phyloP scores from a whole-genome alignment of 2,329 filamentous ascomycete species.

The Teratosphaeria viscida region DNA sequence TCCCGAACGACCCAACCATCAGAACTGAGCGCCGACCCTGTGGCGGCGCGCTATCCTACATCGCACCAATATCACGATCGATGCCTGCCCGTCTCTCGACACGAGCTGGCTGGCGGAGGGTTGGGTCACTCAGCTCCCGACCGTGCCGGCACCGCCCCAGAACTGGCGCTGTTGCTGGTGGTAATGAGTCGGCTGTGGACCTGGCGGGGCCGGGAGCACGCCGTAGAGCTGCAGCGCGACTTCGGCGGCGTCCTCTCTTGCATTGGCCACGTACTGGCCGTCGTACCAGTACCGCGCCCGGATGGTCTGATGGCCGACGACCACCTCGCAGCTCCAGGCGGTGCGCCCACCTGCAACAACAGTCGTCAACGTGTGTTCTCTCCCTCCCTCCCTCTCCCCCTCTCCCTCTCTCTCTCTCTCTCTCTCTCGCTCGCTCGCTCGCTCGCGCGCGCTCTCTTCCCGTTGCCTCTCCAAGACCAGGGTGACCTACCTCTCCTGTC shows the following conservation, averaged over 20 bases:
- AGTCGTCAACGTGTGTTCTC: background rate
- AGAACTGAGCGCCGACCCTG: background rate
- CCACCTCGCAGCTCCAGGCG: conserved; percentile 77
- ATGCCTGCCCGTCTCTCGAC: background rate
- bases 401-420: too few relatives aligned
- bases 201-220: conserved; percentile 16
- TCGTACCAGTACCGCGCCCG: conserved; percentile 86
- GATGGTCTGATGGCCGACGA: conserved; percentile 54
- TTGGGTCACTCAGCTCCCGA: background rate
- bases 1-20: background rate
- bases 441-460: too few relatives aligned
- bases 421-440: too few relatives aligned
- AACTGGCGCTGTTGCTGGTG: conserved; percentile 12
- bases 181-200: conserved; percentile 10
- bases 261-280: conserved; percentile 76
- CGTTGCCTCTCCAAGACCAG: background rate
- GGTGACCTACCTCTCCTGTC: conserved; percentile 57
- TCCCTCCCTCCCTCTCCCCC: too few relatives aligned
- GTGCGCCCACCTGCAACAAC: conserved; percentile 62
- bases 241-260: conserved; percentile 84
- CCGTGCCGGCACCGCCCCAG: background rate
- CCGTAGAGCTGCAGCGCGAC: conserved; percentile 54
- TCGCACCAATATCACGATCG: background rate
- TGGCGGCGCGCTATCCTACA: background rate
- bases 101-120: background rate